These are phyloP conservation scores for Cinnamomum micranthum DNA, from an alignment of 164 flowering plant species.

Conservation along the genomic window DNA sequence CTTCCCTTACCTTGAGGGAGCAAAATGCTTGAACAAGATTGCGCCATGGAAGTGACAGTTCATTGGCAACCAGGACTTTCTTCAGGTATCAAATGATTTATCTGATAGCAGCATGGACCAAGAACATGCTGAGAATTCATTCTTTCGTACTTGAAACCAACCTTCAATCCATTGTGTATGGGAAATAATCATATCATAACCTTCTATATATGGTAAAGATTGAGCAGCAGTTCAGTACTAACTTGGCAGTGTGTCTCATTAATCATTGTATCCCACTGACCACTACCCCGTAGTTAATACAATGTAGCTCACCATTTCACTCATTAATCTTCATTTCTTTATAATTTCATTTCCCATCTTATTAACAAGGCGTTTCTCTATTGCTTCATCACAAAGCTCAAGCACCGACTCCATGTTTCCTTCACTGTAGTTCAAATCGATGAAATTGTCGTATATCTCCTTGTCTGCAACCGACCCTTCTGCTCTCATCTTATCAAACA, in stretches of 20 bases:
- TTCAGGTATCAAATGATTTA: neutral
- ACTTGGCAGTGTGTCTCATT: neutral
- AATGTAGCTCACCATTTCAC: neutral
- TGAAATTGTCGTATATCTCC: constrained; percentile 22
- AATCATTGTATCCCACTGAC: neutral
- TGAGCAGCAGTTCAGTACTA: neutral
- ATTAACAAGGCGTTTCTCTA: constrained; percentile 24
- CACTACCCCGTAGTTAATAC: neutral
- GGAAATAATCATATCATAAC: neutral
- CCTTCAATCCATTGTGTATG: neutral
- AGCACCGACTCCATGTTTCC: constrained; percentile 25
- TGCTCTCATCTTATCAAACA: constrained; percentile 29
- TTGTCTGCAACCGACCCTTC: constrained; percentile 20
- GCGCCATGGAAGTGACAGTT: neutral
- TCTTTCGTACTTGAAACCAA: neutral
- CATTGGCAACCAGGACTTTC: neutral
- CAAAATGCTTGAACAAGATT: neutral
- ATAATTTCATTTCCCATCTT: constrained; percentile 8
- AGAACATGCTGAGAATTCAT: neutral
- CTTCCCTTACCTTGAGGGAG: constrained; percentile 1
- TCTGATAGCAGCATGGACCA: neutral
- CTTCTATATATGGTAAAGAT: neutral
- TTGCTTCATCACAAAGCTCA: constrained; percentile 33
- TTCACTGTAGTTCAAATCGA: constrained; percentile 27
- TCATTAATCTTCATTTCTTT: neutral